Evolutionary conservation across 106 monocot genomes (phyloP).

Genomic region (Hemerocallis citrina): DNA sequence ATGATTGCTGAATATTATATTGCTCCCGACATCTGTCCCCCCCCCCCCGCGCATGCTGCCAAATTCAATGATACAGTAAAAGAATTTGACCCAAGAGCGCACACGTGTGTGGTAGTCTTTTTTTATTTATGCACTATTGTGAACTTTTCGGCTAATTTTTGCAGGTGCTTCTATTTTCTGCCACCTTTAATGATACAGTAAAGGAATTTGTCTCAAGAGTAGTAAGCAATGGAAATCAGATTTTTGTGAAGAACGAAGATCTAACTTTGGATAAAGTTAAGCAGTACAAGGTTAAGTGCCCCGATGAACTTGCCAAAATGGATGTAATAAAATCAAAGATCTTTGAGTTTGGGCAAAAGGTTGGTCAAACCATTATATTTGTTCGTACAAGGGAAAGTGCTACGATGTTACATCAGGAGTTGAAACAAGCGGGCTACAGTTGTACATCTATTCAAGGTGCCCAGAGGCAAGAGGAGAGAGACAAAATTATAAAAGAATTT

Average conservation of each 20-base stretch:
- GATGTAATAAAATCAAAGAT: slow-evolving; percentile 81
- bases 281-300: slow-evolving; percentile 83
- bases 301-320: slow-evolving; percentile 79
- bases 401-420: slow-evolving; percentile 42
- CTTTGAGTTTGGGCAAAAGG: slow-evolving; percentile 79
- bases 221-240: slow-evolving; percentile 62
- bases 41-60: too few species aligned
- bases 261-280: slow-evolving; percentile 72
- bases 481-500: slow-evolving; percentile 82
- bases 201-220: slow-evolving; percentile 67
- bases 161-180: slow-evolving; percentile 93
- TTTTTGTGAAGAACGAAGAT: slow-evolving; percentile 91
- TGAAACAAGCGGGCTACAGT: slow-evolving; percentile 68
- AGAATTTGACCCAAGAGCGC: too few species aligned
- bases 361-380: slow-evolving; percentile 95
- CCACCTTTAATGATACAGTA: slow-evolving; percentile 83
- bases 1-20: too few species aligned
- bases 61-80: too few species aligned
- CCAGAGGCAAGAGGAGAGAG: slow-evolving; percentile 61
- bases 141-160: not conserved
- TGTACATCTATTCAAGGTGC: slow-evolving; percentile 95
- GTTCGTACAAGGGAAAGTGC: slow-evolving; percentile 81
- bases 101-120: too few species aligned
- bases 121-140: too few species aligned
- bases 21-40: too few species aligned